Conservation (phyloP, 352 stramenopile species). For the Plasmopara viticola region DNA sequence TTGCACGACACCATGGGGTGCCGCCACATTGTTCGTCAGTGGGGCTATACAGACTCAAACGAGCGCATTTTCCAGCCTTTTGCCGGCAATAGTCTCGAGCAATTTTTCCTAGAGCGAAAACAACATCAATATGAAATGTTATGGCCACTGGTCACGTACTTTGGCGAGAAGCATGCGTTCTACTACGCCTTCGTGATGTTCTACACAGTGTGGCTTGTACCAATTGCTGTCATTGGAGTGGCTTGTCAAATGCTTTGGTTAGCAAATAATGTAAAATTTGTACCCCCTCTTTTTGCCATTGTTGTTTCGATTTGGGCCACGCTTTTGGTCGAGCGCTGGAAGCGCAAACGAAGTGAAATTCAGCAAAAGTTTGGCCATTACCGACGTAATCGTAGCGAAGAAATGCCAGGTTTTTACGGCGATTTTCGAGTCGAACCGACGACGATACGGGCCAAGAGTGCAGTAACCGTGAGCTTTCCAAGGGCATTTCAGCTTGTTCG, state of each 20-base stretch:
- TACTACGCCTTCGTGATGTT: constrained; percentile 75
- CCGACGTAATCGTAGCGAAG: too few relatives aligned
- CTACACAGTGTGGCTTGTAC: constrained; percentile 65
- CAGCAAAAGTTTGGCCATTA: constrained; percentile 72
- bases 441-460: too few relatives aligned
- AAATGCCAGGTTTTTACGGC: too few relatives aligned
- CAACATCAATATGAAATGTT: constrained; percentile 72
- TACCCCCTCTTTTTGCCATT: constrained; percentile 52
- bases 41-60: too few relatives aligned
- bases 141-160: constrained; percentile 75
- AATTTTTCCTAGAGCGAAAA: constrained; percentile 59
- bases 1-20: constrained; percentile 37
- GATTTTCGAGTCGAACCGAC: too few relatives aligned
- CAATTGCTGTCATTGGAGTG: constrained; percentile 42
- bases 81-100: constrained; percentile 13
- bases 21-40: too few relatives aligned
- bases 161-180: constrained; percentile 77
- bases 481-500: too few relatives aligned
- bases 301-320: constrained; percentile 84
- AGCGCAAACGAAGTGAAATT: constrained; percentile 81
- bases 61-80: too few relatives aligned
- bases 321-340: constrained; percentile 85
- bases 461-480: too few relatives aligned
- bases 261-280: constrained; percentile 20
- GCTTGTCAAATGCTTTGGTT: constrained; percentile 48